Evolutionary conservation across 768 basidiomycete genomes (phyloP).

Genomic region (Boletales sp.): DNA sequence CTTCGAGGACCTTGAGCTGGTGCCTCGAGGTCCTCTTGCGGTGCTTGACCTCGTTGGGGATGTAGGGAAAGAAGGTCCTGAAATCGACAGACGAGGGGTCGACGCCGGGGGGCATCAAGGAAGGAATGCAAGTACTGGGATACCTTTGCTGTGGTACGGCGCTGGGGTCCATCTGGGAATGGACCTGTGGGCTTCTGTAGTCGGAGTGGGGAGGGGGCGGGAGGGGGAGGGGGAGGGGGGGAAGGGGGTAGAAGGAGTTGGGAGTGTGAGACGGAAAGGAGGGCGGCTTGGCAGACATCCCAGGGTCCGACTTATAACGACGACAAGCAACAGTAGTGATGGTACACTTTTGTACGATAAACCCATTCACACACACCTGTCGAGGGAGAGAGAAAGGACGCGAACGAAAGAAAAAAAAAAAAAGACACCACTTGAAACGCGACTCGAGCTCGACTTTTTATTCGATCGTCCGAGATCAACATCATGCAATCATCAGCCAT

Average conservation of each 20-base stretch:
- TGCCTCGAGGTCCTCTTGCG: constrained; percentile 83
- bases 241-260: constrained; percentile 24
- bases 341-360: no score
- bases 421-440: no score
- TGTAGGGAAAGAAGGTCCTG: constrained; percentile 83
- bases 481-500: not conserved
- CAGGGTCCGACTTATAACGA: constrained; percentile 30
- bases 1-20: constrained; percentile 88
- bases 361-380: constrained; percentile 22
- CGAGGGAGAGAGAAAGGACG: no score
- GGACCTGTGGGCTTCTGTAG: constrained; percentile 19
- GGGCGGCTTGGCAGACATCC: constrained; percentile 32
- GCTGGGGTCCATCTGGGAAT: constrained; percentile 25
- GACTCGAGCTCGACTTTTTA: no score
- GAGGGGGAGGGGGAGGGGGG: constrained; percentile 8
- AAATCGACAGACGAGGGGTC: constrained; percentile 72
- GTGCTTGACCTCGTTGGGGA: constrained; percentile 92
- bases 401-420: no score
- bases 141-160: constrained; percentile 26
- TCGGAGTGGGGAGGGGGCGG: not conserved
- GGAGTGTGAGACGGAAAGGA: constrained; percentile 31
- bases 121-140: constrained; percentile 41
- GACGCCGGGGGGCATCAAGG: constrained; percentile 47
- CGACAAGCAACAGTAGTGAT: not conserved
- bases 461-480: constrained; percentile 4